These are phyloP conservation scores for Coemansia sp. DNA, from an alignment of 192 early-diverging fungal genomes.

Conservation along the genomic window DNA sequence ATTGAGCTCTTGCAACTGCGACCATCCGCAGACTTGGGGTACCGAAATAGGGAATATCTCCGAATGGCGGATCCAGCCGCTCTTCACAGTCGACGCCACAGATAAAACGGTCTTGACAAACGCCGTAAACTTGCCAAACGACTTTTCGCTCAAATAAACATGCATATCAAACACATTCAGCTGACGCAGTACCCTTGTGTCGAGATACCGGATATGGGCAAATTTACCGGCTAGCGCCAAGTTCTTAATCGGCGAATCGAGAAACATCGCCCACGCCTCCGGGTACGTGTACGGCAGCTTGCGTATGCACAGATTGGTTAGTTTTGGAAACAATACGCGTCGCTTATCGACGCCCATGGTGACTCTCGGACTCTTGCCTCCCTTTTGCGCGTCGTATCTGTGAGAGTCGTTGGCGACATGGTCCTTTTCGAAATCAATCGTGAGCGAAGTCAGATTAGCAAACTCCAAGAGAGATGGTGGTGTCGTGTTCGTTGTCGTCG, in stretches of 20 bases:
- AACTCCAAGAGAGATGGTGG: constrained; percentile 18
- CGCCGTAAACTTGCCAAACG: constrained; percentile 17
- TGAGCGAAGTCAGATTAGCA: constrained; percentile 14
- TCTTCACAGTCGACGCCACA: constrained; percentile 7
- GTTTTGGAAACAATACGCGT: constrained; percentile 13
- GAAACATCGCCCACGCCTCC: constrained; percentile 43
- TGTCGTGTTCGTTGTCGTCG: too few relatives aligned
- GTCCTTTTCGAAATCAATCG: constrained; percentile 38
- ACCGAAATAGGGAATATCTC: constrained; percentile 41
- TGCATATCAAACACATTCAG: constrained; percentile 29
- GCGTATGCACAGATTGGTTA: constrained; percentile 13
- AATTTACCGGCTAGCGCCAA: constrained; percentile 34
- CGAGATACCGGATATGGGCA: constrained; percentile 32
- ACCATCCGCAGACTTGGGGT: constrained; percentile 20
- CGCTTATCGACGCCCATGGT: constrained; percentile 36
- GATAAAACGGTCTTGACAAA: constrained; percentile 23
- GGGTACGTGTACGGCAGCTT: constrained; percentile 38
- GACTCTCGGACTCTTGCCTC: constrained; percentile 10
- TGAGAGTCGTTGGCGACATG: constrained; percentile 30
- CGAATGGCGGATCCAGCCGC: constrained; percentile 34
- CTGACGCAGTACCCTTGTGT: constrained; percentile 1
- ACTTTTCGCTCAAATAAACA: constrained; percentile 9
- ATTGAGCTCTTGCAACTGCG: constrained; percentile 26
- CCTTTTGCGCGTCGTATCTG: constrained; percentile 16
- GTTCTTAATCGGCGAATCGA: constrained; percentile 20